Evolutionary conservation across 2,329 filamentous ascomycete species (phyloP), one percentile per base, ranked within the genome.

Genomic region (Diaporthe velutina): DNA sequence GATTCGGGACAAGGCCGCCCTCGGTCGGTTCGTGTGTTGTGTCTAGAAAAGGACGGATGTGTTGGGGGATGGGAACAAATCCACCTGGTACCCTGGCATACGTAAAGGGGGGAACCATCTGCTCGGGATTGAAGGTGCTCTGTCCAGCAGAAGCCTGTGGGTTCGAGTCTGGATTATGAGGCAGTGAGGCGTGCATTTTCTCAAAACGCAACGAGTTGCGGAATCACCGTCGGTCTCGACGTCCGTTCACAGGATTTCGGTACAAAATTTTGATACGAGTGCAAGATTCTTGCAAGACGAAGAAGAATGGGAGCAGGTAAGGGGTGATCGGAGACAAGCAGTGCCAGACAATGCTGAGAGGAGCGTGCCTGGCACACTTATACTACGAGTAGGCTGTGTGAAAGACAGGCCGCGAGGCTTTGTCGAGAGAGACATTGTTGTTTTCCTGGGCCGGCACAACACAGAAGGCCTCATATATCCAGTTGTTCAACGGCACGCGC

Each of bases 21-120:
- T 28, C n/a, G 33, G 48, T 68, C 7, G 64, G 64, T 12, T 54
- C 3, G n/a, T 54, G 64, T 40, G 22, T 54, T 40, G n/a, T 54
- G 48, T 68, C 64, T 38, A 68, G 45, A 30, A 54, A 54, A 22
- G 64, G 9, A 22, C 64, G 64, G 25, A 54, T 68, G 33, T 68
- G 48, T 28, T 54, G 15, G 15, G 64, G 64, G 3, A 68, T 54
- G 7, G 33, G 33, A 15, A 54, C 33, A 3, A 68, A n/a, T 40
- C 45, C 48, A 28, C 48, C 45, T 6, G 64, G 64, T 13, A 40
- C 9, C 3, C 9, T 28, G 33, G n/a, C 48, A 22, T 19, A 28
- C 5, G 15, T 30, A 40, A 68, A 15, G 45, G 40, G n/a, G 48
- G 8, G 7, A 17, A n/a, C 13, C 17, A 3, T 64, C 5, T 13